These are phyloP conservation scores for Echites panduratus DNA, from an alignment of 257 asterid species.

Conservation along the genomic window DNA sequence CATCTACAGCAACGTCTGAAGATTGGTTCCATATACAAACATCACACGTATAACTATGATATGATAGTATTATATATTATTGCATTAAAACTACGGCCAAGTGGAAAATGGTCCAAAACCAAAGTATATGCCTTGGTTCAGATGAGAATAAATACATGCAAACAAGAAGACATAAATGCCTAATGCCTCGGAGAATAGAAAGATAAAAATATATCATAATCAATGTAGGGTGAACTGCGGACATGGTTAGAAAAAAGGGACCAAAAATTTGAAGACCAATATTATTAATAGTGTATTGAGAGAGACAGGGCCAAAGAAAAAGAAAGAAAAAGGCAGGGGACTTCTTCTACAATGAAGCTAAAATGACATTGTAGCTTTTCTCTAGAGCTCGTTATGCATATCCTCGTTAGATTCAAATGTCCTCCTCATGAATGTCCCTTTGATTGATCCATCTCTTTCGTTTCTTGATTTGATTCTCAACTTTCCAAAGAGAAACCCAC, in stretches of 20 bases:
- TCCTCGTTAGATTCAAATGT: neutral
- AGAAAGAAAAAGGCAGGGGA: neutral
- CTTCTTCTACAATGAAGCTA: slow-evolving; percentile 23
- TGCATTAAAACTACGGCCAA: slow-evolving; percentile 19
- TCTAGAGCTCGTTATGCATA: slow-evolving; percentile 37
- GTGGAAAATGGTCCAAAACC: slow-evolving; percentile 26
- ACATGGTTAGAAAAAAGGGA: slow-evolving; percentile 37
- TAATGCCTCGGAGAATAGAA: slow-evolving; percentile 13
- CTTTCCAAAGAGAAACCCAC: slow-evolving; percentile 9
- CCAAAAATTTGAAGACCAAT: slow-evolving; percentile 40
- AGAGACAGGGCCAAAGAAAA: slow-evolving; percentile 20
- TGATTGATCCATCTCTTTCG: slow-evolving; percentile 10
- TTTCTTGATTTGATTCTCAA: slow-evolving; percentile 1
- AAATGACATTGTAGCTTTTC: slow-evolving; percentile 33
- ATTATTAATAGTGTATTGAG: slow-evolving; percentile 19
- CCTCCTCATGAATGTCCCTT: slow-evolving; percentile 2
- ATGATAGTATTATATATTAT: slow-evolving; percentile 4
- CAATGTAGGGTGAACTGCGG: slow-evolving; percentile 65
- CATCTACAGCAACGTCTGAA: neutral
- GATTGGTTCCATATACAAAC: neutral
- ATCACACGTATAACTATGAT: neutral
- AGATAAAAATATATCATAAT: slow-evolving; percentile 26
- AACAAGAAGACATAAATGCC: slow-evolving; percentile 33
- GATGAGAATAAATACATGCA: slow-evolving; percentile 32
- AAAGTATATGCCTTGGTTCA: slow-evolving; percentile 24